Conservation (phyloP, 805 yeast species). For the Candida ulmi region DNA sequence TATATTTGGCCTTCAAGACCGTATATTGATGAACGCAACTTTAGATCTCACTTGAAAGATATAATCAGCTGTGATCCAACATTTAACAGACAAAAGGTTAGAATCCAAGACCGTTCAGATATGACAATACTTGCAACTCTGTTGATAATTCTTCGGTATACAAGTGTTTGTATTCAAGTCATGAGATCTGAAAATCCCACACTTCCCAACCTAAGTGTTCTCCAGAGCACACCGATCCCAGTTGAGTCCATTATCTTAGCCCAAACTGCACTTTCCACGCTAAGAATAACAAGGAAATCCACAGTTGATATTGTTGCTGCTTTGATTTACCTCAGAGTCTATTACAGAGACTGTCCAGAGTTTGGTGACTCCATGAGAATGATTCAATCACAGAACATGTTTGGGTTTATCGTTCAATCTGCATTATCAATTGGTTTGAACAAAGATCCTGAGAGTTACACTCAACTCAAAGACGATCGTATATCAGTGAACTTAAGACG, state of each 20-base stretch:
- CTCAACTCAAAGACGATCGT: constrained; percentile 6
- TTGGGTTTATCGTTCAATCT: constrained; percentile 35
- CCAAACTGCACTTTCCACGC: constrained; percentile 33
- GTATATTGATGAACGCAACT: constrained; percentile 32
- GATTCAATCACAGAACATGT: constrained; percentile 31
- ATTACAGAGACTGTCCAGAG: constrained; percentile 39
- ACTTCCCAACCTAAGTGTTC: too few species aligned
- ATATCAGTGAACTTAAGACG: constrained; percentile 13
- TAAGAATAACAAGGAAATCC: constrained; percentile 30
- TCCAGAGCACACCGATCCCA: constrained; percentile 22
- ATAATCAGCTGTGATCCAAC: neutral
- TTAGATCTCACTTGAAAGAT: constrained; percentile 30
- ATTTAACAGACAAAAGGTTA: neutral
- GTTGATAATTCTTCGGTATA: constrained; percentile 34
- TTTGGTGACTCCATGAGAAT: constrained; percentile 39
- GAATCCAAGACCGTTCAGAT: neutral
- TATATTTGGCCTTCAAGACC: constrained; percentile 42
- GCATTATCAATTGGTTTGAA: constrained; percentile 40
- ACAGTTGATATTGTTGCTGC: constrained; percentile 37
- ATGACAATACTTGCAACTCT: constrained; percentile 27
- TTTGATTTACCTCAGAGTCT: constrained; percentile 33
- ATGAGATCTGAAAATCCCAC: constrained; percentile 4
- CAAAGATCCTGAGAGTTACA: constrained; percentile 35
- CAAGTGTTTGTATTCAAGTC: constrained; percentile 30
- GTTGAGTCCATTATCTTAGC: constrained; percentile 33